Percentiles rank a stretch among this genome's conserved stretches.
Evolutionary conservation across 495 filamentous ascomycete species (phyloP).

Genomic region (Neurospora tetraspora): DNA sequence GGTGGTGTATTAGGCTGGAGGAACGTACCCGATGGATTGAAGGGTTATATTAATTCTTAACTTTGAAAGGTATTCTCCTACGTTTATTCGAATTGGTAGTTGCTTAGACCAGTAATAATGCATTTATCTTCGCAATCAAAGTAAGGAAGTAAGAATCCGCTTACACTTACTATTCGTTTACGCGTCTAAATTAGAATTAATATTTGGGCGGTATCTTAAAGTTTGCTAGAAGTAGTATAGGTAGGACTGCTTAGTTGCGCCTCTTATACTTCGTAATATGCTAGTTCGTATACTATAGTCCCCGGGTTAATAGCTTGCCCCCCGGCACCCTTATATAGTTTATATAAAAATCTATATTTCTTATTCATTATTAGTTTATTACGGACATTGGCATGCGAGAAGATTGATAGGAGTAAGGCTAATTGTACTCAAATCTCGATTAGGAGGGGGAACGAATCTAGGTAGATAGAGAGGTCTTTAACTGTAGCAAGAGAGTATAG

Average conservation of each 20-base stretch:
- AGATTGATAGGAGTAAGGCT: not conserved
- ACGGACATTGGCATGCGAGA: not conserved
- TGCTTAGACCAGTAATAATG: not conserved
- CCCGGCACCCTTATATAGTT: too few relatives aligned
- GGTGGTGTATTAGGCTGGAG: not conserved
- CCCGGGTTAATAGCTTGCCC: too few relatives aligned
- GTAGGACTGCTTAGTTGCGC: too few relatives aligned
- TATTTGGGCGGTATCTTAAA: not conserved
- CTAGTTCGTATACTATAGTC: too few relatives aligned
- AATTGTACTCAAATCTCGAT: not conserved
- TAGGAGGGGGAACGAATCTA: not conserved
- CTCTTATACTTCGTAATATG: too few relatives aligned
- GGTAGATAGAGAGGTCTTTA: not conserved
- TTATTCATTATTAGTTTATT: too few relatives aligned
- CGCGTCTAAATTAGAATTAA: not conserved
- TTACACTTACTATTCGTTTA: not conserved
- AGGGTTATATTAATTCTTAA: not conserved
- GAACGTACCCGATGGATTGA: not conserved
- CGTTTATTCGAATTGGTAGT: not conserved
- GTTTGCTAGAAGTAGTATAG: not conserved
- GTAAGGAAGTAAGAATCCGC: not conserved
- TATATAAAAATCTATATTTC: too few relatives aligned
- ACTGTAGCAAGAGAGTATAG: not conserved
- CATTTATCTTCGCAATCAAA: not conserved
- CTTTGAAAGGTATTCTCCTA: too few relatives aligned